Conservation (phyloP, 768 basidiomycete genomes). For the Trametes meyenii region DNA sequence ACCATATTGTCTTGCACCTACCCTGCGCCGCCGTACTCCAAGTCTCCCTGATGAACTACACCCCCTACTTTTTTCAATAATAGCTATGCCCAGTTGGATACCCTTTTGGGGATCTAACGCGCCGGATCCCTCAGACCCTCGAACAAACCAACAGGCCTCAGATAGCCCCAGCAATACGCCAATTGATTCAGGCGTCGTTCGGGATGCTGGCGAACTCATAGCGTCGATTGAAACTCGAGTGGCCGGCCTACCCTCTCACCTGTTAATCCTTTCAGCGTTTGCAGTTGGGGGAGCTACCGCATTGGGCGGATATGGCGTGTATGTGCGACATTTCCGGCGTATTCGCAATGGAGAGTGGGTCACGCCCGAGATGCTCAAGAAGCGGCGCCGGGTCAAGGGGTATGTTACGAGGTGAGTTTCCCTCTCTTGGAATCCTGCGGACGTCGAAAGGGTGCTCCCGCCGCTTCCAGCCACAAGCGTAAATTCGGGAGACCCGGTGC, state of each 20-base stretch:
- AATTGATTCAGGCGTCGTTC: neutral
- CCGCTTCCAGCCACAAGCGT: too few species aligned
- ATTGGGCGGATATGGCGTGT: constrained; percentile 45
- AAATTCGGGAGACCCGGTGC: neutral
- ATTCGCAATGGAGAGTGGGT: constrained; percentile 71
- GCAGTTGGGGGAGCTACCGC: constrained; percentile 29
- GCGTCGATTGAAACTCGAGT: neutral
- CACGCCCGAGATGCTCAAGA: constrained; percentile 59
- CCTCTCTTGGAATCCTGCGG: too few species aligned
- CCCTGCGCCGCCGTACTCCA: too few species aligned
- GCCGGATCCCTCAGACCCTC: neutral
- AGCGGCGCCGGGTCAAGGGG: constrained; percentile 74
- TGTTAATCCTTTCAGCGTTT: constrained; percentile 40
- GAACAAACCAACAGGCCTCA: too few species aligned
- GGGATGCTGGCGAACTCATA: neutral
- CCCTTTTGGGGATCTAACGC: neutral
- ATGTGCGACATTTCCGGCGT: constrained; percentile 57
- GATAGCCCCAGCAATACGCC: neutral
- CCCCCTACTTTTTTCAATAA: neutral
- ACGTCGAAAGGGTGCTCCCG: too few species aligned
- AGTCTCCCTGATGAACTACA: too few species aligned
- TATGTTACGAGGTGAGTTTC: constrained; percentile 71
- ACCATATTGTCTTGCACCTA: too few species aligned
- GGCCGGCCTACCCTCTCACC: constrained; percentile 14
- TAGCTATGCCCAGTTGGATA: constrained; percentile 11